phyloP scores from a whole-genome alignment of 805 yeast genomes.

The Ogataea zsoltii region DNA sequence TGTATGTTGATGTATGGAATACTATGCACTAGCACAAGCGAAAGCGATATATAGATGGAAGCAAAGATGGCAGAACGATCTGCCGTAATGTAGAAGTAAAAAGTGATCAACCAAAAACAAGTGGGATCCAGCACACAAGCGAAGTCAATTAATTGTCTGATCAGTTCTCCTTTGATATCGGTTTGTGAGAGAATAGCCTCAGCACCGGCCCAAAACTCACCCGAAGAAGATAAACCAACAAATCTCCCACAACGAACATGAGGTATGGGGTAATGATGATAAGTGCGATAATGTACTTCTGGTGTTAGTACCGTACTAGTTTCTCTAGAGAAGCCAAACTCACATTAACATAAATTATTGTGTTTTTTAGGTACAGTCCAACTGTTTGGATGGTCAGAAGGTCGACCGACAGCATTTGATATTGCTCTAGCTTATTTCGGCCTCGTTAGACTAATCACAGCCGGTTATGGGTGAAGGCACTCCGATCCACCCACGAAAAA shows the following conservation, averaged over 20 bases:
- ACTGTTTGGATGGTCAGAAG: conserved; percentile 4
- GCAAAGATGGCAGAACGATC: background rate
- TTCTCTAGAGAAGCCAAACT: conserved; percentile 1
- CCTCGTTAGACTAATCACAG: background rate
- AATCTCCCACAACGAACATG: conserved; percentile 22
- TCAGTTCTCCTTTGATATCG: background rate
- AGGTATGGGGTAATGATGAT: conserved; percentile 29
- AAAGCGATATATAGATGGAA: conserved; percentile 1
- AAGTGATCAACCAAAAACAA: too few relatives aligned
- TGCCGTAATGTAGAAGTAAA: too few relatives aligned
- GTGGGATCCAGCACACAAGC: background rate
- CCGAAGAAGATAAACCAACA: conserved; percentile 26
- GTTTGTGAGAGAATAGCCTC: background rate
- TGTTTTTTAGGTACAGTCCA: conserved; percentile 16
- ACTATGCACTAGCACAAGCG: background rate
- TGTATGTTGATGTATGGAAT: too few relatives aligned
- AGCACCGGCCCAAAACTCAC: conserved; percentile 13
- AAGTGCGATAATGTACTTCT: conserved; percentile 22
- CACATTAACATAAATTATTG: conserved; percentile 25
- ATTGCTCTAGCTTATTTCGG: background rate
- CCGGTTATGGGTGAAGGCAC: too few relatives aligned
- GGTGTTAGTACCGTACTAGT: background rate
- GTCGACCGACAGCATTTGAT: conserved; percentile 9
- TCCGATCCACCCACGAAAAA: too few relatives aligned
- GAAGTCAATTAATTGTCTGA: background rate